phyloP scores from a whole-genome alignment of 2,329 filamentous ascomycete genomes.

The Dactylellina haptotyla region DNA sequence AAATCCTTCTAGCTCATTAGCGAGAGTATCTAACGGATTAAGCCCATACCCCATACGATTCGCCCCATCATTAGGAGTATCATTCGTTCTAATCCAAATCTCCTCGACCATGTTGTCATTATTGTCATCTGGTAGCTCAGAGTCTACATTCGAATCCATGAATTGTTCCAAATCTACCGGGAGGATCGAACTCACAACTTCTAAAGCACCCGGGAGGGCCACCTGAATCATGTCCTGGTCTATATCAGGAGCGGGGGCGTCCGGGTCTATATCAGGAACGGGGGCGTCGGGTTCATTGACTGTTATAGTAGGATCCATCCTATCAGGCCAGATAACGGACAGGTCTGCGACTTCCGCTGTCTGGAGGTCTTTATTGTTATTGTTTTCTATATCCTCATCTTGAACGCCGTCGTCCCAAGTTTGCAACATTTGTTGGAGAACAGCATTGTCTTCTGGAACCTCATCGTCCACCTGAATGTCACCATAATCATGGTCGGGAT shows the following conservation, averaged over 20 bases:
- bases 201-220: no score
- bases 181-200: no score
- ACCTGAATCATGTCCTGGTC: no score
- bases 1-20: conserved; percentile 13
- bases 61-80: background rate
- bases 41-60: background rate
- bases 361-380: background rate
- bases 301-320: conserved; percentile 24
- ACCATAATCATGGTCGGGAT: no score
- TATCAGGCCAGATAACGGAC: conserved; percentile 12
- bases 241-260: no score
- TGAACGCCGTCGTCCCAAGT: background rate
- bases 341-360: conserved; percentile 4
- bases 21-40: conserved; percentile 23
- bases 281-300: no score
- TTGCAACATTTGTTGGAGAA: no score
- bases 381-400: background rate
- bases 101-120: conserved; percentile 29
- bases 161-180: no score
- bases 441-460: background rate
- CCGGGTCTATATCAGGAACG: no score
- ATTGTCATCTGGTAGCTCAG: background rate
- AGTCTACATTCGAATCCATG: conserved; percentile 7
- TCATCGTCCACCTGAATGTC: background rate
- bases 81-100: conserved; percentile 31